Base-by-base conservation (phyloP, 2,329 filamentous ascomycete species). In the Fusarium devonianum region DNA sequence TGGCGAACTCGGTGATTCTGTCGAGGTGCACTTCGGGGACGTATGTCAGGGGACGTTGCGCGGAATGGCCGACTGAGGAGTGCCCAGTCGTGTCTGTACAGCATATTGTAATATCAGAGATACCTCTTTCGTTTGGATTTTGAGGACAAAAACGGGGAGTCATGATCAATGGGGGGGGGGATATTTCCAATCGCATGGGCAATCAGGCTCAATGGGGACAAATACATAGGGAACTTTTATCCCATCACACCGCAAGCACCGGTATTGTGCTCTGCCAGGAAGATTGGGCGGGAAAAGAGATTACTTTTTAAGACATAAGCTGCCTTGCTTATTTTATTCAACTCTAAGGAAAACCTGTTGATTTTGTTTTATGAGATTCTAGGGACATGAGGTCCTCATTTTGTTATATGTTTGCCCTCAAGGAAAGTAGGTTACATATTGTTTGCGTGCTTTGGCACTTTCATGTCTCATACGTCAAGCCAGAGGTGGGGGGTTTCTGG, bases 41-140 rank as follows among this genome's bases (percentile, higher is more conserved):
- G 22, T 8, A 23, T 25, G 43, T 40, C 16, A 51, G 45, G 49
- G 38, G 45, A 30, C 34, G 32, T 43, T 43, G 45, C 42, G 44
- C 43, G 53, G 43, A 36, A 49, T 52, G 49, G 38, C 51, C 54
- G 57, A 48, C 56, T 58, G 36, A 38, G 49, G 48, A 45, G 40
- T 53, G 53, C 52, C 51, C 51, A 55, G 65, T 50, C 56, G 64
- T 41, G 62, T 62, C 49, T 71, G 68, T 71, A 65, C 58, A 71
- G 64, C 62, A 59, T 58, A 71, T 50, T 66, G 63, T 66, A 66
- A 64, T 58, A 68, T 58, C 62, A 67, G 44, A 56, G 64, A 69
- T 68, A 68, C 66, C 65, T 69, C 62, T 67, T 66, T 62, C 54
- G 58, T 60, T 60, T 59, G 48, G 45, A 62, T 51, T 58, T 29